Conservation (phyloP, 2,329 filamentous ascomycete species). For the Cladorrhinum sp. region DNA sequence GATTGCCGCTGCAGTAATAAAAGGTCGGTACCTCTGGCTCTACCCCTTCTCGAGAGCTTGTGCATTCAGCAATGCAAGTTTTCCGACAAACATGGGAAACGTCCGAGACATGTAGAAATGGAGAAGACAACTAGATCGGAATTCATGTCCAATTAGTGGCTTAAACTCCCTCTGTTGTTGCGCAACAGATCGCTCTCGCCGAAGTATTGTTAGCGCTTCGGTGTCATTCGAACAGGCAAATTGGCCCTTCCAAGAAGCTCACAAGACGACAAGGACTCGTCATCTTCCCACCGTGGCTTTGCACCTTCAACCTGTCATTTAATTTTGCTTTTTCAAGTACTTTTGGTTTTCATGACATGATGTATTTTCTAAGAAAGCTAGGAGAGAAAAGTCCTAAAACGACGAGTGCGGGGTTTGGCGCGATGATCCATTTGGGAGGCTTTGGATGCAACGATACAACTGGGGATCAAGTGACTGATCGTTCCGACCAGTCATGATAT, state of each 20-base stretch:
- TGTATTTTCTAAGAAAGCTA: not conserved
- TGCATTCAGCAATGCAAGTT: not conserved
- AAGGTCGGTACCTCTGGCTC: not conserved
- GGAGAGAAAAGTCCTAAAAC: not conserved
- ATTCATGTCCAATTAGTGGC: not conserved
- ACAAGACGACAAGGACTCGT: slow-evolving; percentile 3
- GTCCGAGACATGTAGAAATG: not conserved
- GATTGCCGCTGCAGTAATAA: not conserved
- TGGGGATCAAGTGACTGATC: not conserved
- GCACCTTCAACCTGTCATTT: not conserved
- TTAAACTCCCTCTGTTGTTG: not conserved
- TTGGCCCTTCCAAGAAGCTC: not conserved
- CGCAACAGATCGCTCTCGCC: not conserved
- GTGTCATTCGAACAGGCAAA: slow-evolving; percentile 2
- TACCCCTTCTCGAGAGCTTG: not conserved
- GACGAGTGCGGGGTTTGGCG: not conserved
- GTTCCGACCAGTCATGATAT: not conserved
- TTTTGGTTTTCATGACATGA: not conserved
- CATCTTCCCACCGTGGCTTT: slow-evolving; percentile 1
- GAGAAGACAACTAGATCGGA: not conserved
- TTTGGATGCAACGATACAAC: not conserved
- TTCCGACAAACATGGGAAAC: not conserved
- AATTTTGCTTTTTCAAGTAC: not conserved
- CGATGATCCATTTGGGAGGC: not conserved
- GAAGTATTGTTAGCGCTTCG: not conserved